phyloP scores from a whole-genome alignment of 1,139 yeast species.

The Wickerhamomyces sp. region DNA sequence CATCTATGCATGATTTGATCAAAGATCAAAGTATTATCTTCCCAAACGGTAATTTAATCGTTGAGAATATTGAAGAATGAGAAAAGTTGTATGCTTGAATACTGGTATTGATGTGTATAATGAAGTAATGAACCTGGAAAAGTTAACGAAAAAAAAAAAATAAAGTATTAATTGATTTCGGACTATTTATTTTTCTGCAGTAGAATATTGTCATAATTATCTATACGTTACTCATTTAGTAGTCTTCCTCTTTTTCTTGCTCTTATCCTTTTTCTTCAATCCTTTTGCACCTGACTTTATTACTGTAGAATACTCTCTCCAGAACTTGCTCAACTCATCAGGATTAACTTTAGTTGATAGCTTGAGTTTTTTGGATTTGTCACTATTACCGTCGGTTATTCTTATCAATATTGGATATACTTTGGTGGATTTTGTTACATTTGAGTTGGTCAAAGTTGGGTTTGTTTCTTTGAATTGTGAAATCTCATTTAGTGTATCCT shows the following conservation, averaged over 20 bases:
- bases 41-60: conserved; percentile 58
- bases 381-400: conserved; percentile 54
- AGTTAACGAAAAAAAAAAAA: too few relatives aligned
- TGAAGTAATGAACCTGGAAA: conserved; percentile 1
- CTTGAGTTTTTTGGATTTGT: conserved; percentile 44
- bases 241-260: conserved; percentile 35
- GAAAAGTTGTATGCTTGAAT: conserved; percentile 13
- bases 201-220: too few relatives aligned
- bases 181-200: too few relatives aligned
- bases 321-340: conserved; percentile 54
- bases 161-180: too few relatives aligned
- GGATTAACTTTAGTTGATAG: conserved; percentile 61
- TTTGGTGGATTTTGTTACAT: conserved; percentile 13
- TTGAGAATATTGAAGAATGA: conserved; percentile 33
- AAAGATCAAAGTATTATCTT: conserved; percentile 40
- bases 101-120: conserved; percentile 5
- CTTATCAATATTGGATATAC: conserved; percentile 49
- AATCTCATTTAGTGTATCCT: conserved; percentile 14
- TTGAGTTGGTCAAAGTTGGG: conserved; percentile 54
- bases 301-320: conserved; percentile 62
- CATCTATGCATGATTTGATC: conserved; percentile 27
- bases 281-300: conserved; percentile 60
- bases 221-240: conserved; percentile 6
- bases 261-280: conserved; percentile 59
- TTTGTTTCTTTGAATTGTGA: conserved; percentile 14